Conservation (phyloP, 106 monocot genomes). For the Phalaenopsis aphrodite region DNA sequence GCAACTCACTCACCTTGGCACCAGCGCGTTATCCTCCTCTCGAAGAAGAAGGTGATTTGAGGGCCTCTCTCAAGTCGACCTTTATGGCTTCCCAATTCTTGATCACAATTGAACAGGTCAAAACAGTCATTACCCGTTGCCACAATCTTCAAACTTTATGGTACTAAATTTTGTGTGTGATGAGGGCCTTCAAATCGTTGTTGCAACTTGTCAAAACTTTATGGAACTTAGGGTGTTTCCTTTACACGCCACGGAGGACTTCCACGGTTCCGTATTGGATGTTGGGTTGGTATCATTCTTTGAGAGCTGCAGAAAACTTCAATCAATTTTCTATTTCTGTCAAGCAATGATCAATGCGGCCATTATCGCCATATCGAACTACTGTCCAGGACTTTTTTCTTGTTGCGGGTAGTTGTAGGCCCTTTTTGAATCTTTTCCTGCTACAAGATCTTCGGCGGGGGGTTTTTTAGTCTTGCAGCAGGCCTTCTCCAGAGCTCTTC, state of each 20-base stretch:
- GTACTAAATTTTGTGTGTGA: constrained; percentile 27
- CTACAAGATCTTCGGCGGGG: no score
- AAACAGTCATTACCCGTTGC: constrained; percentile 47
- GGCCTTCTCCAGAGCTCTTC: no score
- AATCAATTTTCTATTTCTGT: constrained; percentile 79
- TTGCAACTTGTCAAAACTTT: constrained; percentile 41
- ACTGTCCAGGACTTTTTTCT: constrained; percentile 46
- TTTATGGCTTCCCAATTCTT: constrained; percentile 36
- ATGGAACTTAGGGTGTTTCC: constrained; percentile 51
- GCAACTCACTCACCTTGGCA: constrained; percentile 20
- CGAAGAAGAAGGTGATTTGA: constrained; percentile 2
- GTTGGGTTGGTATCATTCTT: constrained; percentile 64
- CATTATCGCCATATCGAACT: constrained; percentile 62
- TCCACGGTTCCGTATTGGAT: constrained; percentile 55
- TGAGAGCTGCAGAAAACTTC: constrained; percentile 69
- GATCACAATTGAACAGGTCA: constrained; percentile 34
- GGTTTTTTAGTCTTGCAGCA: no score
- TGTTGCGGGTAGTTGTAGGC: no score
- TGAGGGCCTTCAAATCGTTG: constrained; percentile 42
- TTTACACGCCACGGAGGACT: constrained; percentile 26
- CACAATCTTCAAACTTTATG: constrained; percentile 60
- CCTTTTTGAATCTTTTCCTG: no score
- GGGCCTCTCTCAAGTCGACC: constrained; percentile 16
- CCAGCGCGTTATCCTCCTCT: constrained; percentile 20
- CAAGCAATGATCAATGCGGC: constrained; percentile 76